These are phyloP conservation scores for Mangifera indica DNA, from an alignment of 345 rosid genomes.

Conservation along the genomic window DNA sequence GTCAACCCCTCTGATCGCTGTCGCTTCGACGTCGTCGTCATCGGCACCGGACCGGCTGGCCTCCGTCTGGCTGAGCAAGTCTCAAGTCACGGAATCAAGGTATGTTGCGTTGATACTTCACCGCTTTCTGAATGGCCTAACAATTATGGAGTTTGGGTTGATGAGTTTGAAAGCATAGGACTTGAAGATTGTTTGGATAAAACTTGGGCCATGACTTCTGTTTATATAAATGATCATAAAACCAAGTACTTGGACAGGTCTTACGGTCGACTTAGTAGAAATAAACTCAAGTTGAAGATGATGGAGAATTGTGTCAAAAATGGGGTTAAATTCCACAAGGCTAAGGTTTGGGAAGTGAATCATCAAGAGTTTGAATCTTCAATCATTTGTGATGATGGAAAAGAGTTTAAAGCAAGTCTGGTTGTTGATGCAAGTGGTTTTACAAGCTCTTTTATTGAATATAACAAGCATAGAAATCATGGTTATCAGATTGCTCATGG, in stretches of 20 bases:
- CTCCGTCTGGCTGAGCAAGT: conserved; percentile 66
- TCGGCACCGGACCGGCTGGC: conserved; percentile 73
- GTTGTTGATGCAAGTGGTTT: conserved; percentile 67
- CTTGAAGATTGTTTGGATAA: conserved; percentile 54
- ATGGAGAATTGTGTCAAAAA: conserved; percentile 46
- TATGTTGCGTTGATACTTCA: conserved; percentile 67
- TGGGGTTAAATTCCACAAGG: conserved; percentile 55
- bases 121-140: conserved; percentile 63
- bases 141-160: conserved; percentile 76
- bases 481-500: conserved; percentile 79
- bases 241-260: conserved; percentile 58
- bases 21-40: conserved; percentile 50
- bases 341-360: conserved; percentile 59
- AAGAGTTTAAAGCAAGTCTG: conserved; percentile 50
- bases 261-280: conserved; percentile 55
- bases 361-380: conserved; percentile 53
- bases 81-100: conserved; percentile 47
- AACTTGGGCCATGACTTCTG: conserved; percentile 57
- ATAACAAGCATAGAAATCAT: conserved; percentile 52
- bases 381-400: conserved; percentile 53
- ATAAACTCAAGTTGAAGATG: conserved; percentile 40
- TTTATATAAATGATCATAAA: conserved; percentile 40
- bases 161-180: conserved; percentile 59
- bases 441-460: conserved; percentile 39
- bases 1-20: conserved; percentile 30